Conservation (phyloP, 2,329 filamentous ascomycete genomes). For the Phymatotrichopsis omnivora region DNA sequence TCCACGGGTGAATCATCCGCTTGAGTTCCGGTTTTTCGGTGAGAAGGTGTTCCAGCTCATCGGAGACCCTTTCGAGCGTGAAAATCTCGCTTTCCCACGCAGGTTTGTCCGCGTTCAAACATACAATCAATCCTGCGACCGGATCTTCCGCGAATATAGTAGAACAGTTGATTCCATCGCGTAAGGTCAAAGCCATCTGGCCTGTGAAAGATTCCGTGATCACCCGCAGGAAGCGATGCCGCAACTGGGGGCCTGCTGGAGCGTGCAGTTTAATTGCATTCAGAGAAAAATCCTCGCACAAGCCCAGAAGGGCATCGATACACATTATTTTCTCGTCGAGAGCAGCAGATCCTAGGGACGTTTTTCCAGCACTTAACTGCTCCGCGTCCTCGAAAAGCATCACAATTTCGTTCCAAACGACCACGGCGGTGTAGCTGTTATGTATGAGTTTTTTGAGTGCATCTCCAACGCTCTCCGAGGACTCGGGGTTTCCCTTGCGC, state of each 20-base stretch:
- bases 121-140: conserved; percentile 10
- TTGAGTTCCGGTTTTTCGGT: conserved; percentile 4
- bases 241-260: background rate
- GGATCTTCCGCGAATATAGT: background rate
- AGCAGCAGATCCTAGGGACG: background rate
- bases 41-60: conserved; percentile 11
- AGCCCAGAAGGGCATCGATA: conserved; percentile 5
- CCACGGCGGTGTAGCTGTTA: conserved; percentile 3
- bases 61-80: background rate
- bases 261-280: background rate
- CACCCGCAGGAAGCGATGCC: background rate
- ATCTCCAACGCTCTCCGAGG: conserved; percentile 7
- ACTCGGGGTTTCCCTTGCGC: background rate
- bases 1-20: conserved; percentile 9
- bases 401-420: conserved; percentile 15
- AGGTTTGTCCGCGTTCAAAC: background rate
- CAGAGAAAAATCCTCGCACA: background rate
- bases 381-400: conserved; percentile 11
- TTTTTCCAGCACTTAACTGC: background rate
- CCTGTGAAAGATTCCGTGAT: too few species aligned
- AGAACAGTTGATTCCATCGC: background rate
- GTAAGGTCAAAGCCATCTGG: background rate
- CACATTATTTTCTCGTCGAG: background rate
- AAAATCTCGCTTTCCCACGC: background rate
- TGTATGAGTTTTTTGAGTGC: conserved; percentile 6